Evolutionary conservation across 176 grass and related monocot genomes (phyloP).

Genomic region (Triticum monococcum): DNA sequence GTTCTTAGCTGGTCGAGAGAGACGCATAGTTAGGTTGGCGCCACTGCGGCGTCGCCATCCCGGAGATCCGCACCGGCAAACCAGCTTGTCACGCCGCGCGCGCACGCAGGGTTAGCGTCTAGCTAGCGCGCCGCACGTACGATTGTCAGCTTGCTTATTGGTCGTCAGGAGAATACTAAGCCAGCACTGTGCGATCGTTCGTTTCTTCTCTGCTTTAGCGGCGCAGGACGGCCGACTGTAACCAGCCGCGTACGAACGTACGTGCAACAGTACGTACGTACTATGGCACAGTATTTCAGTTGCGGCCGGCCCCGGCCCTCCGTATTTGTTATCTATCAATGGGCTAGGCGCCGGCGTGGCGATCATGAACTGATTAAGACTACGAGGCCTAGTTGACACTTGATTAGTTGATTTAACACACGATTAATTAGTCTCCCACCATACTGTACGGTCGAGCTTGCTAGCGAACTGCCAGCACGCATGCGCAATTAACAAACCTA

Average conservation of each 20-base stretch:
- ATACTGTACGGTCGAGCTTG: too few relatives aligned
- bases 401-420: not conserved
- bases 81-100: not conserved
- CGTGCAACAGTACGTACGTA: not conserved
- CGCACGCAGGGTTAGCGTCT: not conserved
- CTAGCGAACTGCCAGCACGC: too few relatives aligned
- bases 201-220: not conserved
- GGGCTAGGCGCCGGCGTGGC: not conserved
- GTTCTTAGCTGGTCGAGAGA: slow-evolving; percentile 29
- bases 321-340: not conserved
- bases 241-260: not conserved
- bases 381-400: not conserved
- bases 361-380: not conserved
- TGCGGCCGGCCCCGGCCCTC: too few relatives aligned
- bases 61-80: slow-evolving; percentile 12
- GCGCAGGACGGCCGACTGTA: not conserved
- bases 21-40: slow-evolving; percentile 8
- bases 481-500: too few relatives aligned
- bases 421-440: too few relatives aligned
- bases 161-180: not conserved
- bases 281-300: too few relatives aligned
- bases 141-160: not conserved
- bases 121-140: not conserved
- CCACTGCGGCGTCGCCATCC: slow-evolving; percentile 31
- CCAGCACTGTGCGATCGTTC: not conserved